These are phyloP conservation scores for Fusarium zealandicum DNA, from an alignment of 2,329 filamentous ascomycete species.

Conservation along the genomic window DNA sequence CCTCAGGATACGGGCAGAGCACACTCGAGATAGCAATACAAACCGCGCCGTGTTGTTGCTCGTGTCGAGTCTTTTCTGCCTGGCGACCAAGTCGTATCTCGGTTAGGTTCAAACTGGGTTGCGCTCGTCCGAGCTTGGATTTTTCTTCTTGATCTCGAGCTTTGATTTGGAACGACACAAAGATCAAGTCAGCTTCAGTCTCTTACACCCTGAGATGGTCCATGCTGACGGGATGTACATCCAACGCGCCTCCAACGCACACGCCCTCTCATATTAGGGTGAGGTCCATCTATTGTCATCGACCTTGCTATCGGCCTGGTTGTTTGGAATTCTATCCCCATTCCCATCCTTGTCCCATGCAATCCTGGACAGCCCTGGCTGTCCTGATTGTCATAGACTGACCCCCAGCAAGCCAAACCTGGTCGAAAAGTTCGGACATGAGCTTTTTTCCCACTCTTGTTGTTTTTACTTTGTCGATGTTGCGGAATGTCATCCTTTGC, in stretches of 20 bases:
- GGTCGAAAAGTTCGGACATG: slow-evolving; percentile 26
- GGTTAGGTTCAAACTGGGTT: not conserved
- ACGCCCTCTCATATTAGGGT: slow-evolving; percentile 28
- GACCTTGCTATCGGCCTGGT: slow-evolving; percentile 30
- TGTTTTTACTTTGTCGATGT: slow-evolving; percentile 12
- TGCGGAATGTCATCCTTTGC: slow-evolving; percentile 16
- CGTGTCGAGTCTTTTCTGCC: not conserved
- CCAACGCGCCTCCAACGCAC: slow-evolving; percentile 21
- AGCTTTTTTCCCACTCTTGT: slow-evolving; percentile 26
- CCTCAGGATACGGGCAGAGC: slow-evolving; percentile 25
- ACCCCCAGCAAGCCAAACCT: slow-evolving; percentile 23
- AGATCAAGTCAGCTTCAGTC: not conserved
- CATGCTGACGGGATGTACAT: slow-evolving; percentile 17
- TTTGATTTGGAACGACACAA: slow-evolving; percentile 11
- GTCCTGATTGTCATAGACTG: slow-evolving; percentile 1
- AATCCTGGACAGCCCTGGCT: slow-evolving; percentile 30
- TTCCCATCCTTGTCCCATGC: slow-evolving; percentile 38
- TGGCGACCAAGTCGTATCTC: slow-evolving; percentile 6
- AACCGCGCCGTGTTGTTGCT: too few species aligned
- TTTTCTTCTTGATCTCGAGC: slow-evolving; percentile 9
- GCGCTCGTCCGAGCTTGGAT: slow-evolving; percentile 3
- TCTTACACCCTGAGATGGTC: slow-evolving; percentile 3
- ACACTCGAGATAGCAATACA: slow-evolving; percentile 1
- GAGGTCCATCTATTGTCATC: slow-evolving; percentile 28
- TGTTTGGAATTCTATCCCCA: slow-evolving; percentile 30